Evolutionary conservation across 495 filamentous ascomycete species (phyloP).

Genomic region (Hypoxylon trugodes): DNA sequence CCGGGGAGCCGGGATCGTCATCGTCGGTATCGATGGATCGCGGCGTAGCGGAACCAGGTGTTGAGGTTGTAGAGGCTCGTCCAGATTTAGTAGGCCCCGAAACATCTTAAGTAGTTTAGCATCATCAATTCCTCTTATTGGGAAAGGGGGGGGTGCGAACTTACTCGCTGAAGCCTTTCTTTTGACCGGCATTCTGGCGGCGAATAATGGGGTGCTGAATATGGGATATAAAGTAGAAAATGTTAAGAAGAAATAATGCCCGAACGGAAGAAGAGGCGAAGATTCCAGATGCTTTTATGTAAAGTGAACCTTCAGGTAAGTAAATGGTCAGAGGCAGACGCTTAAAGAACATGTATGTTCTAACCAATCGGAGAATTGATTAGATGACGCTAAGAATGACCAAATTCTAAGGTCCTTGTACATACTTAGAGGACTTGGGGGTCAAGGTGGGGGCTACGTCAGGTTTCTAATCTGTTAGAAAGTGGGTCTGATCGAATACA

Average conservation of each 20-base stretch:
- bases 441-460: no score
- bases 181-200: conserved; percentile 72
- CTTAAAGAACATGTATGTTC: neutral
- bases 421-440: no score
- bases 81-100: conserved; percentile 61
- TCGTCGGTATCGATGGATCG: conserved; percentile 74
- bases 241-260: neutral
- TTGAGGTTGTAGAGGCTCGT: conserved; percentile 70
- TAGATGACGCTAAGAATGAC: neutral
- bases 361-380: conserved; percentile 35
- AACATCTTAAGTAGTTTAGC: conserved; percentile 52
- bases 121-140: conserved; percentile 47
- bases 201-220: neutral
- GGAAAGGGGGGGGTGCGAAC: conserved; percentile 28
- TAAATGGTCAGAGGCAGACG: neutral
- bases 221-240: conserved; percentile 3
- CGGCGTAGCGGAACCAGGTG: conserved; percentile 71
- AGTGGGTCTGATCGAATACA: neutral
- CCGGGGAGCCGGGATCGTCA: conserved; percentile 50
- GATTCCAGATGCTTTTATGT: conserved; percentile 2
- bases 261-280: conserved; percentile 9
- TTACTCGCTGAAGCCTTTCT: conserved; percentile 74
- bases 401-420: no score
- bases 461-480: no score
- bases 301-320: neutral